These are phyloP conservation scores for Sphaerosporella brunnea DNA, from an alignment of 495 filamentous ascomycete species.

Conservation along the genomic window DNA sequence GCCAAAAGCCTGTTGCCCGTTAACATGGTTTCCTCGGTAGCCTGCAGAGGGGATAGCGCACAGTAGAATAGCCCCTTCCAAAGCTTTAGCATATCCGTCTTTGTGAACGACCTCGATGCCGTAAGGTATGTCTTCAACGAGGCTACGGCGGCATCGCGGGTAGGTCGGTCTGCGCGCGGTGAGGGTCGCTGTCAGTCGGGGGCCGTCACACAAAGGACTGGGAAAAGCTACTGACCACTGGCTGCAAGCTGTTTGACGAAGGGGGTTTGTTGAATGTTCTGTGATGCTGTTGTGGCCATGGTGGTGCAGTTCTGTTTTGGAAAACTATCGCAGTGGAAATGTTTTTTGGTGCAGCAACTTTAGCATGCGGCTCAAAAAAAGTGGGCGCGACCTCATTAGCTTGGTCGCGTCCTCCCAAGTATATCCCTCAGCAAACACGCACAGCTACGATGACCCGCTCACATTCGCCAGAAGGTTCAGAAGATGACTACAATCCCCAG, in stretches of 20 bases:
- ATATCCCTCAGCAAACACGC: too few species aligned
- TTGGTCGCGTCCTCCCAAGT: too few species aligned
- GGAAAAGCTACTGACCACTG: slow-evolving; percentile 51
- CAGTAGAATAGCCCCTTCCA: slow-evolving; percentile 97
- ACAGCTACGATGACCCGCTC: too few species aligned
- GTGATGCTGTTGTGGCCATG: background rate
- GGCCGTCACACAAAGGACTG: too few species aligned
- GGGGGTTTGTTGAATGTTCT: slow-evolving; percentile 28
- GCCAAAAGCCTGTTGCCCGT: slow-evolving; percentile 49
- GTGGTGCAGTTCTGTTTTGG: too few species aligned
- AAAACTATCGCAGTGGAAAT: too few species aligned
- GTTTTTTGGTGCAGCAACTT: background rate
- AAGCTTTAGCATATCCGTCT: slow-evolving; percentile 70
- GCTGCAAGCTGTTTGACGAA: slow-evolving; percentile 62
- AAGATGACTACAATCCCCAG: too few species aligned
- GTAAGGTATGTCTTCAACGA: slow-evolving; percentile 65
- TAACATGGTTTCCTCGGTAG: background rate
- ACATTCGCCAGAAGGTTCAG: too few species aligned
- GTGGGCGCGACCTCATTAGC: too few species aligned
- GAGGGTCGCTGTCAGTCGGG: background rate
- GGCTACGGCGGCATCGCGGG: slow-evolving; percentile 60
- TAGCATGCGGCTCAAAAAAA: too few species aligned
- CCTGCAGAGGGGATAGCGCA: slow-evolving; percentile 22
- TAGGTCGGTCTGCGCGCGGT: slow-evolving; percentile 34
- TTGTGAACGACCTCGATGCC: slow-evolving; percentile 45